Evolutionary conservation across 768 basidiomycete species (phyloP).

Genomic region (Mycena pura): DNA sequence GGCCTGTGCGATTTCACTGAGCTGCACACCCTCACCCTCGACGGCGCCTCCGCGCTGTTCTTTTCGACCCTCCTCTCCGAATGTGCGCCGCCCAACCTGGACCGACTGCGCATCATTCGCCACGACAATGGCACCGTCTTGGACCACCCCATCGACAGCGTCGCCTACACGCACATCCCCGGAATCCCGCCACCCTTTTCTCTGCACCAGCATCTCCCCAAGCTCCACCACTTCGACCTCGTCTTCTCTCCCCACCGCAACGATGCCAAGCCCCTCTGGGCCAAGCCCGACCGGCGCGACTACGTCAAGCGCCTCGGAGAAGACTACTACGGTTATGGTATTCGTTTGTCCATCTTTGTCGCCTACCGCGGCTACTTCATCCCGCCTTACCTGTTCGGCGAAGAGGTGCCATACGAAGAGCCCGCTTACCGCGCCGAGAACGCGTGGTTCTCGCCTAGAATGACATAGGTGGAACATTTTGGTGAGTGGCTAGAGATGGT

Average conservation of each 20-base stretch:
- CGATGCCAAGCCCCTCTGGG: neutral
- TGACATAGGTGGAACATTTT: neutral
- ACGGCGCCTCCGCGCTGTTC: neutral
- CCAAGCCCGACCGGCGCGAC: neutral
- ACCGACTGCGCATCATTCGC: neutral
- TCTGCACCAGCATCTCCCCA: slow-evolving; percentile 2
- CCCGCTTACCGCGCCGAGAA: neutral
- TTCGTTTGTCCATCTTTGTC: neutral
- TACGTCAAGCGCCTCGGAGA: neutral
- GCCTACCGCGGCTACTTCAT: neutral
- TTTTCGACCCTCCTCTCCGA: slow-evolving; percentile 5
- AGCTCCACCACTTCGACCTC: slow-evolving; percentile 5
- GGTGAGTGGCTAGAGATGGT: no score
- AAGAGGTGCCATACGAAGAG: neutral
- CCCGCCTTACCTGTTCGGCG: slow-evolving; percentile 11
- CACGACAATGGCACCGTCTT: neutral
- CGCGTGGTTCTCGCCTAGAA: neutral
- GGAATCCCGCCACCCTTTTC: neutral
- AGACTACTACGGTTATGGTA: neutral
- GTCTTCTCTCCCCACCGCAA: neutral
- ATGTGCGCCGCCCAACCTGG: slow-evolving; percentile 1
- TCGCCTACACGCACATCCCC: slow-evolving; percentile 6
- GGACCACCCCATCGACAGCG: no score
- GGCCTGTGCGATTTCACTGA: slow-evolving; percentile 3
- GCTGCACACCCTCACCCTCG: neutral